Base-by-base conservation (phyloP, 2,329 filamentous ascomycete species). In the Cladosporium sp. region DNA sequence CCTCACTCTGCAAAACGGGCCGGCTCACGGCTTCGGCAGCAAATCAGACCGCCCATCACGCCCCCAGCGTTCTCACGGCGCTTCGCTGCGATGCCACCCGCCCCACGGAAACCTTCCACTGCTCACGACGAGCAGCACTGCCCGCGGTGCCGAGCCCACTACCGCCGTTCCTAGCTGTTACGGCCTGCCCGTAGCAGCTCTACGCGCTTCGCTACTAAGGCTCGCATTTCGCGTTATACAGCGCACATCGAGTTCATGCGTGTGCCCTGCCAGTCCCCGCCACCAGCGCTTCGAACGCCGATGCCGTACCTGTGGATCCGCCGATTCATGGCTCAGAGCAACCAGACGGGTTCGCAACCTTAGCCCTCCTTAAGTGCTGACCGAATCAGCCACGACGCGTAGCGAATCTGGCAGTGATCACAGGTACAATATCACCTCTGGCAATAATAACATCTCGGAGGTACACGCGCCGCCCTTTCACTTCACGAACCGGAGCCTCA, bases 31-130 rank as follows among this genome's bases (percentile, higher is more conserved):
- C 22, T 38, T 38, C 35, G 42, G 40, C 19, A 49, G 38, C 46
- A 14, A 45, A 45, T 45, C 43, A 28, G 11, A 16, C 22, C 40
- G 40, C 9, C 40, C 40, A 19, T 42, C 40, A 42, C 40, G 35
- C 35, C 22, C 22, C 22, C 22, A 28, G 22, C 22, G 22, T 7
- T 28, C 22, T 28, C 34, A 37, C 34, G 34, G 34, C 34, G 34
- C 22, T 28, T 28, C 22, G 22, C 4, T 28, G 22, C 22, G 22
- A 28, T 28, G 22, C 22, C 22, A 28, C 22, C 22, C 22, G 22
- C 22, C 22, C 22, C 48, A 50, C 48, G 32, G 48, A 50, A 50
- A 40, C 22, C 48, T 50, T 43, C 48, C 40, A 43, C 35, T 19
- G 13, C 38, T 37, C 40, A 31, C 43, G 18, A 13, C 18, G 35